Base-by-base conservation (phyloP, 2,329 filamentous ascomycete genomes). In the Teratosphaeria nubilosa region DNA sequence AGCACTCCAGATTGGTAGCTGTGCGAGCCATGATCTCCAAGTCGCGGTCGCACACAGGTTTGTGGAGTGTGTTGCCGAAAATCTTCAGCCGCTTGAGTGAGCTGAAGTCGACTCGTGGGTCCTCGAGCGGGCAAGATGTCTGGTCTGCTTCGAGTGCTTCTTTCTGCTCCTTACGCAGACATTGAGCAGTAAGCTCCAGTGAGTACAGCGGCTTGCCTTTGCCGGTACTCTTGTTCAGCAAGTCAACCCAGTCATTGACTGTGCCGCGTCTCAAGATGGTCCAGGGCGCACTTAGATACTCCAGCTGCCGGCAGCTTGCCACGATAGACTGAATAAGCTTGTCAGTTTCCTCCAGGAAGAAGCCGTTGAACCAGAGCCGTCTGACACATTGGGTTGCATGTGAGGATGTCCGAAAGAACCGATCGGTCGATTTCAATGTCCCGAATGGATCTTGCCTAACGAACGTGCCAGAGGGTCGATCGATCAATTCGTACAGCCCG, bases 361-460 rank as follows among this genome's bases (percentile, higher is more conserved):
- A 80, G 54, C 79, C 79, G 58, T 81, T 77, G 67, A 82, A 80
- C 78, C 78, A 81, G 64, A 82, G 73, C 52, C 78, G 76, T 57
- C 75, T 76, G 57, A 81, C 78, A 64, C 79, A 74, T 24, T 72
- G 69, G 2, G 78, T 78, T 10, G 80, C 70, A 31, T 72, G 67
- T 1, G 78, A 76, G 54, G 74, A 75, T 45, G 73, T 64, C 37
- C 70, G 68, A 65, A 81, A 77, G 25, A 80, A 74, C 34, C 70
- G 68, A 22, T 76, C 73, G 3, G 78, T 80, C 41, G 75, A 70
- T 67, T 74, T 75, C 55, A 82, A 71, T 0, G 76, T 77, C 56
- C 72, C 71, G 67, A 77, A 80, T 0, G 79, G 79, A 66, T 81
- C 77, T 55, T 77, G 77, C 68, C 79, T 80, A 60, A 81, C 78